Conservation (phyloP, 2,329 filamentous ascomycete genomes). For the Escovopsis sp. region DNA sequence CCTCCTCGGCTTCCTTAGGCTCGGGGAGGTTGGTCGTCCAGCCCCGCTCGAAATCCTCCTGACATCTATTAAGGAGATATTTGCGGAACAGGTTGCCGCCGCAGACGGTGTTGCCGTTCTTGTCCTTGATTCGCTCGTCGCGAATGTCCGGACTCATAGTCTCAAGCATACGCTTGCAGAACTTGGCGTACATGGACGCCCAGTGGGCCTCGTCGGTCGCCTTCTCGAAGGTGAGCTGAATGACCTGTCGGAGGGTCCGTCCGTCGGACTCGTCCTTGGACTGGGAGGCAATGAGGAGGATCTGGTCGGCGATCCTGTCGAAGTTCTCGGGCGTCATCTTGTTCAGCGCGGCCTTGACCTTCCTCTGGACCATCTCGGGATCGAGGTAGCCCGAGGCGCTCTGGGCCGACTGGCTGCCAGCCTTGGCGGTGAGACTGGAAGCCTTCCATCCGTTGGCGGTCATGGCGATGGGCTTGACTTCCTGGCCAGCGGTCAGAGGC, state of each 20-base stretch:
- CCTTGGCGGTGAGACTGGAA: constrained; percentile 43
- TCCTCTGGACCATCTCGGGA: constrained; percentile 88
- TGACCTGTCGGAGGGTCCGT: constrained; percentile 89
- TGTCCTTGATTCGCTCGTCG: constrained; percentile 89
- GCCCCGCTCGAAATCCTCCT: constrained; percentile 96
- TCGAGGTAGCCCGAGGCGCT: constrained; percentile 48
- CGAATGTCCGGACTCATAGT: constrained; percentile 90
- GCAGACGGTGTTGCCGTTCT: constrained; percentile 71
- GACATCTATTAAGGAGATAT: constrained; percentile 94
- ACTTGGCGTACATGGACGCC: constrained; percentile 97
- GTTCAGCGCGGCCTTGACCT: constrained; percentile 96
- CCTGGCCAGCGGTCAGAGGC: constrained; percentile 74
- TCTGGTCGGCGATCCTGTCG: constrained; percentile 86
- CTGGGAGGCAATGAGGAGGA: constrained; percentile 80
- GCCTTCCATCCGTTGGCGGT: constrained; percentile 83
- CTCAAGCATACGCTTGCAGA: constrained; percentile 94
- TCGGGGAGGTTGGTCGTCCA: constrained; percentile 81
- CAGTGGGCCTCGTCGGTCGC: constrained; percentile 96
- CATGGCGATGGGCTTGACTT: constrained; percentile 64
- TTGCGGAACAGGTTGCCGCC: constrained; percentile 95
- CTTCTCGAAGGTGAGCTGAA: constrained; percentile 98
- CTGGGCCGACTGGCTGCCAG: constrained; percentile 22
- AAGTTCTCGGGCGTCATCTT: constrained; percentile 99
- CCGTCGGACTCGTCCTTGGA: constrained; percentile 93
- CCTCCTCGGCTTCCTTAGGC: constrained; percentile 49